Evolutionary conservation across 2,329 filamentous ascomycete genomes (phyloP).

Genomic region (Microsporum ferrugineum): DNA sequence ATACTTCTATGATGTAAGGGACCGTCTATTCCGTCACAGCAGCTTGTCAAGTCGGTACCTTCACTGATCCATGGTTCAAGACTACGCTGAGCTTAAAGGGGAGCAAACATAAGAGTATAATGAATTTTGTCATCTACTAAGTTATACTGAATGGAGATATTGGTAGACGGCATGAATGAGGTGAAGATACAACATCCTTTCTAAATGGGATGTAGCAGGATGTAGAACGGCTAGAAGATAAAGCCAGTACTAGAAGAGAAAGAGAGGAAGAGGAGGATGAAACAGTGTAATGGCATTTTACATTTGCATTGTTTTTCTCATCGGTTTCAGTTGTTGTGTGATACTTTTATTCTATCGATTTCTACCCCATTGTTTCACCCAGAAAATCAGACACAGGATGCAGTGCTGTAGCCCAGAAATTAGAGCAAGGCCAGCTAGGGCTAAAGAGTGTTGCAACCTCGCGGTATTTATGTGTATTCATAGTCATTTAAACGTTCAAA

Average conservation of each 20-base stretch:
- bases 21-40: not conserved
- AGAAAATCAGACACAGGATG: not conserved
- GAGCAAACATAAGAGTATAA: not conserved
- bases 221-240: no score
- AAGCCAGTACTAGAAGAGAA: no score
- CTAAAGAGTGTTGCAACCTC: not conserved
- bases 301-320: not conserved
- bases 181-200: no score
- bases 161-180: not conserved
- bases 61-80: not conserved
- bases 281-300: not conserved
- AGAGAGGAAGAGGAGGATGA: not conserved
- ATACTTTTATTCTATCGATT: not conserved
- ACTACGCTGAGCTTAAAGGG: not conserved
- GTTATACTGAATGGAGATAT: not conserved
- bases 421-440: not conserved
- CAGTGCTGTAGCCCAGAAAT: not conserved
- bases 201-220: no score
- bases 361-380: not conserved
- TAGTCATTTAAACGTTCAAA: not conserved
- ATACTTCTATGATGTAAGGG: not conserved
- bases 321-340: not conserved
- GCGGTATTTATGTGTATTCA: constrained; percentile 1
- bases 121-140: not conserved
- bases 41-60: not conserved